Percentiles rank a stretch among this genome's conserved stretches.
These are phyloP conservation scores for Clitoria ternatea DNA, from an alignment of 306 rosid genomes.

Conservation along the genomic window DNA sequence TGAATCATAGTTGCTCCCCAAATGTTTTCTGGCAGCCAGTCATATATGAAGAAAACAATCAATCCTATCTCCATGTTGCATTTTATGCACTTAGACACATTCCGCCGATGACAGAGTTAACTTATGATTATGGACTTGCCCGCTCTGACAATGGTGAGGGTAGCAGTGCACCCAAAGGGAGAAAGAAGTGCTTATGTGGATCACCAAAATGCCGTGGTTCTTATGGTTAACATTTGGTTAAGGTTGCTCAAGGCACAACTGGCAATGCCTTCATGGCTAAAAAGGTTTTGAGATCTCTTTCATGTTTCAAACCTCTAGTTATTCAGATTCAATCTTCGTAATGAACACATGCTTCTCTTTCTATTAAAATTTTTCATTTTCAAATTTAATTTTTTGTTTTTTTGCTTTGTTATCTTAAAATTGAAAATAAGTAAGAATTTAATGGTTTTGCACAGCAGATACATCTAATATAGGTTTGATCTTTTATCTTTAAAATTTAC, in stretches of 20 bases:
- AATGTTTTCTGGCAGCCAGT: conserved; percentile 72
- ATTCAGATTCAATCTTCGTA: not conserved
- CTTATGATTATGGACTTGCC: conserved; percentile 57
- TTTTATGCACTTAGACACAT: conserved; percentile 62
- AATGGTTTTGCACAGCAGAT: not conserved
- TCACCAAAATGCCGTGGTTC: conserved; percentile 51
- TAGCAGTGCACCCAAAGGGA: conserved; percentile 33
- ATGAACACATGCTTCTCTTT: not conserved
- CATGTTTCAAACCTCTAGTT: not conserved
- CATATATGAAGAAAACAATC: conserved; percentile 52
- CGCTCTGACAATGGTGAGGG: conserved; percentile 31
- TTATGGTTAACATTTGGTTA: conserved; percentile 35
- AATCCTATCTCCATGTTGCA: conserved; percentile 52
- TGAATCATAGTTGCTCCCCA: conserved; percentile 73
- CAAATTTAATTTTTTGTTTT: not conserved
- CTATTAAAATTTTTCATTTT: not conserved
- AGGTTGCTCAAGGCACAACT: conserved; percentile 15
- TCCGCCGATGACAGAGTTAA: conserved; percentile 65
- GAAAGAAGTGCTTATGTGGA: conserved; percentile 55
- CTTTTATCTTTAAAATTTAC: not conserved
- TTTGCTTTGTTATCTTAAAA: not conserved
- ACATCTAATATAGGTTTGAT: not conserved
- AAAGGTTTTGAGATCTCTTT: conserved; percentile 24
- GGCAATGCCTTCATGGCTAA: conserved; percentile 20
- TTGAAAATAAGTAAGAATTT: not conserved